These are phyloP conservation scores for Candida rishiriensis DNA, from an alignment of 805 yeast genomes.

Conservation along the genomic window DNA sequence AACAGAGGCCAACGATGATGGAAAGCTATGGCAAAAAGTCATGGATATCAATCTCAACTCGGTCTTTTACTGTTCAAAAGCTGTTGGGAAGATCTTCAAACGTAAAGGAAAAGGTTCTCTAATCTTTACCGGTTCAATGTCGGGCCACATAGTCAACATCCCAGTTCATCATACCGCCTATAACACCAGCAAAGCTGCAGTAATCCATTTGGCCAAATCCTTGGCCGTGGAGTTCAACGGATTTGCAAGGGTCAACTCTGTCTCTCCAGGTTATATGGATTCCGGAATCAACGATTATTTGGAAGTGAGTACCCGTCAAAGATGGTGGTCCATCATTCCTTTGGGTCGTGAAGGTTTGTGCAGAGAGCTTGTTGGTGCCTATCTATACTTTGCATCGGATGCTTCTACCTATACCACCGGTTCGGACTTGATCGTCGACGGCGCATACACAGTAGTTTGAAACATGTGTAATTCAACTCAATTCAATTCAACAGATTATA, in stretches of 20 bases:
- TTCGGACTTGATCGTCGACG: no score
- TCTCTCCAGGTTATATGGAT: conserved; percentile 22
- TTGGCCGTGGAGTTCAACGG: conserved; percentile 45
- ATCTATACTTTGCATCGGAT: conserved; percentile 48
- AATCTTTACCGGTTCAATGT: conserved; percentile 52
- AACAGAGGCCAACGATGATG: conserved; percentile 22
- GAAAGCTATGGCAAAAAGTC: conserved; percentile 41
- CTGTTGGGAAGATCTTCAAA: conserved; percentile 43
- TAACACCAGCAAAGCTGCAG: conserved; percentile 48
- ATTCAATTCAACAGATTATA: no score
- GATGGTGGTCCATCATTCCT: conserved; percentile 35
- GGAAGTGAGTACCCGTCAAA: conserved; percentile 18
- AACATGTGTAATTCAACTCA: no score
- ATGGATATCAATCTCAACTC: conserved; percentile 47
- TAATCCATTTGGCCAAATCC: conserved; percentile 42
- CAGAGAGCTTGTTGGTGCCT: conserved; percentile 48
- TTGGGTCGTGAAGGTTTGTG: conserved; percentile 47
- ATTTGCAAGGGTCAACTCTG: conserved; percentile 41
- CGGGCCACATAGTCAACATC: conserved; percentile 49
- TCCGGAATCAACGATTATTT: conserved; percentile 38
- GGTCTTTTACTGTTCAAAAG: conserved; percentile 47
- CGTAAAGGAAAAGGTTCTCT: conserved; percentile 44
- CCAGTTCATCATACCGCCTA: conserved; percentile 48
- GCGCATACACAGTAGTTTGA: no score
- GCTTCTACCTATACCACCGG: conserved; percentile 51